These are phyloP conservation scores for Solanum peruvianum DNA, from an alignment of 257 asterid genomes.

Conservation along the genomic window DNA sequence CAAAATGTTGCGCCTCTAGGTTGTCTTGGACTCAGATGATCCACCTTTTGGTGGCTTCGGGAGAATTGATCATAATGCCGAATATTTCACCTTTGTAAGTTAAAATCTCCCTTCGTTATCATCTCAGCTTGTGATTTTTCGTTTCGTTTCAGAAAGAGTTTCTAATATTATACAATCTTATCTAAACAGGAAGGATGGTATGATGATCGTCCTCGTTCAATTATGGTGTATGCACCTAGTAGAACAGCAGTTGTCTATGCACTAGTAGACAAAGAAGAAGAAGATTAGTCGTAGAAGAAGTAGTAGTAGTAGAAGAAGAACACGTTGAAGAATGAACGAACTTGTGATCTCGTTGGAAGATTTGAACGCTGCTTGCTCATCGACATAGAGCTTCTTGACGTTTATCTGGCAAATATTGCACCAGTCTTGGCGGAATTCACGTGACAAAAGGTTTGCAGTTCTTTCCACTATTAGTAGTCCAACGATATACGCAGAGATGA, in stretches of 20 bases:
- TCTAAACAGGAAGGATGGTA: constrained; percentile 50
- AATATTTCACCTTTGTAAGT: constrained; percentile 77
- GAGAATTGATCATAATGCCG: constrained; percentile 57
- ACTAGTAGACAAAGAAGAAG: constrained; percentile 28
- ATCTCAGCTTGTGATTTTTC: neutral
- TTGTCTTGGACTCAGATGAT: constrained; percentile 77
- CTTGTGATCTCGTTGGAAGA: neutral
- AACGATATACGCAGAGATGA: neutral
- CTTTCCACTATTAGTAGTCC: neutral
- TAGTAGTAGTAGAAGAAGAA: constrained; percentile 12
- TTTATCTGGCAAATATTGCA: neutral
- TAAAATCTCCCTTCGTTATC: neutral
- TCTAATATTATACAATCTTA: neutral
- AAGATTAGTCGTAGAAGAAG: constrained; percentile 13
- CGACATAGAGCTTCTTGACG: neutral
- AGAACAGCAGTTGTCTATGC: constrained; percentile 90
- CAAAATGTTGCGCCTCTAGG: constrained; percentile 21
- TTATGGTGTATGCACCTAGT: constrained; percentile 69
- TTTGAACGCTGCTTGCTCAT: neutral
- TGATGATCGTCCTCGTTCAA: constrained; percentile 72
- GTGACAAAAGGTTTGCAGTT: neutral
- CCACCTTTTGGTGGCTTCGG: constrained; percentile 66
- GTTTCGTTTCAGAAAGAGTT: neutral
- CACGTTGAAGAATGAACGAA: constrained; percentile 7
- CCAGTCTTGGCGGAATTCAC: neutral